Conservation (phyloP, 129 eudicot genomes). For the Scalesia atractyloides region DNA sequence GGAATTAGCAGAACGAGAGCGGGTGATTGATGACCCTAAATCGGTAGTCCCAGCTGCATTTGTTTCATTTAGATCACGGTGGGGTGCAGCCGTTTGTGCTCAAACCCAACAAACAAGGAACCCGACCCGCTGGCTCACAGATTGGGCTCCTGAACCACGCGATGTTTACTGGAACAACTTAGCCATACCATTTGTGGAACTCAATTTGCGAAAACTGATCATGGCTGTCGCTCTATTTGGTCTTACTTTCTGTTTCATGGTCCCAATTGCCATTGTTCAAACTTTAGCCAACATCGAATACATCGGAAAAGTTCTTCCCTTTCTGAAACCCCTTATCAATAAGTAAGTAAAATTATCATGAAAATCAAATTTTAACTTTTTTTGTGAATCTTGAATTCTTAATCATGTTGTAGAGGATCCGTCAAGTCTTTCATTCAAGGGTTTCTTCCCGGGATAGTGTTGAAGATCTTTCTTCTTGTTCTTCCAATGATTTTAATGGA, state of each 20-base stretch:
- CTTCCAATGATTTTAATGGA: conserved; percentile 81
- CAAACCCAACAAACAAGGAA: conserved; percentile 81
- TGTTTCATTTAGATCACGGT: conserved; percentile 85
- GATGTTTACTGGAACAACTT: conserved; percentile 93
- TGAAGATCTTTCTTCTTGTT: conserved; percentile 74
- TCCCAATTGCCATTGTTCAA: conserved; percentile 90
- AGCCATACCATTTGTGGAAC: conserved; percentile 87
- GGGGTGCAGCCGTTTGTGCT: conserved; percentile 99
- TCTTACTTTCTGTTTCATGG: conserved; percentile 83
- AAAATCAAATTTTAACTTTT: background rate
- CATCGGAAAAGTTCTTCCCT: conserved; percentile 78
- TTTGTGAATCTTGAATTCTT: conserved; percentile 16
- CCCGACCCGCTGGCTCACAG: conserved; percentile 88
- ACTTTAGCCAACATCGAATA: conserved; percentile 87
- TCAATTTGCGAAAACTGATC: conserved; percentile 59
- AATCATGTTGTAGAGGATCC: conserved; percentile 41
- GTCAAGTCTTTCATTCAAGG: conserved; percentile 84
- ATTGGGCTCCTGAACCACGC: conserved; percentile 98
- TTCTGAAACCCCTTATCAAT: conserved; percentile 68
- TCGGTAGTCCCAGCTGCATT: conserved; percentile 87
- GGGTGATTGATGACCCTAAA: conserved; percentile 71
- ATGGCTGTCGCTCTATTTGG: conserved; percentile 73
- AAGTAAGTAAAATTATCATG: conserved; percentile 38
- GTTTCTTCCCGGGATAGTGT: conserved; percentile 84
- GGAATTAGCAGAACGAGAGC: conserved; percentile 84